These are phyloP conservation scores for Gaultheria prostrata DNA, from an alignment of 148 eudicot species.

Conservation along the genomic window DNA sequence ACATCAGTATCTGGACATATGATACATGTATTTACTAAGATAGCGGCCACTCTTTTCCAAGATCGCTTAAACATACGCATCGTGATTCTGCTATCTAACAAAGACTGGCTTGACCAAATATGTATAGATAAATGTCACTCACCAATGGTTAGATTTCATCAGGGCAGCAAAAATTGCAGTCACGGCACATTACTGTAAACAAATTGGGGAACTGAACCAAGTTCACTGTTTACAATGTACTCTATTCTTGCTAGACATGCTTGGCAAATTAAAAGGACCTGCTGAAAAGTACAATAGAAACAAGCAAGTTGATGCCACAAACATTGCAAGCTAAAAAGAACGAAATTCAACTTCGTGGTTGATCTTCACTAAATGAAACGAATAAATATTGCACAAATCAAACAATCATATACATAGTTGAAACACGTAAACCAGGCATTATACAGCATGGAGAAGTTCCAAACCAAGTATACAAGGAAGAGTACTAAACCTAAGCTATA, in stretches of 20 bases:
- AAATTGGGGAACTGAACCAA: not conserved
- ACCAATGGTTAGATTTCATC: not conserved
- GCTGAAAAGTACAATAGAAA: not conserved
- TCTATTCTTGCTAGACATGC: not conserved
- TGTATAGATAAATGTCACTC: not conserved
- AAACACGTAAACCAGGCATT: slow-evolving; percentile 9
- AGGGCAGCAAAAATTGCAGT: not conserved
- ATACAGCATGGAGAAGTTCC: not conserved
- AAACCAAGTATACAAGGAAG: not conserved
- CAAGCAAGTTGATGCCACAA: not conserved
- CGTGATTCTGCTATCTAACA: too few relatives aligned
- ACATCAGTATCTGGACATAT: too few relatives aligned
- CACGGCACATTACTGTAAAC: not conserved
- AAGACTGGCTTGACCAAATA: not conserved
- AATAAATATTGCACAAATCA: not conserved
- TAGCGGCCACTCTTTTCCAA: too few relatives aligned
- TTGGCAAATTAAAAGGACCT: not conserved
- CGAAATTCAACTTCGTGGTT: not conserved
- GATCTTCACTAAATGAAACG: not conserved
- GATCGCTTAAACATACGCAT: too few relatives aligned
- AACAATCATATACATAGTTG: not conserved
- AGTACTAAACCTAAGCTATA: not conserved
- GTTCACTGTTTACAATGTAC: not conserved
- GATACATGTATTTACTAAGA: too few relatives aligned
- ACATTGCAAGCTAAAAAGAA: not conserved